Evolutionary conservation across 192 early-diverging fungal genomes (phyloP), one percentile per base, ranked within the genome.

Genomic region (Coemansia sp.): DNA sequence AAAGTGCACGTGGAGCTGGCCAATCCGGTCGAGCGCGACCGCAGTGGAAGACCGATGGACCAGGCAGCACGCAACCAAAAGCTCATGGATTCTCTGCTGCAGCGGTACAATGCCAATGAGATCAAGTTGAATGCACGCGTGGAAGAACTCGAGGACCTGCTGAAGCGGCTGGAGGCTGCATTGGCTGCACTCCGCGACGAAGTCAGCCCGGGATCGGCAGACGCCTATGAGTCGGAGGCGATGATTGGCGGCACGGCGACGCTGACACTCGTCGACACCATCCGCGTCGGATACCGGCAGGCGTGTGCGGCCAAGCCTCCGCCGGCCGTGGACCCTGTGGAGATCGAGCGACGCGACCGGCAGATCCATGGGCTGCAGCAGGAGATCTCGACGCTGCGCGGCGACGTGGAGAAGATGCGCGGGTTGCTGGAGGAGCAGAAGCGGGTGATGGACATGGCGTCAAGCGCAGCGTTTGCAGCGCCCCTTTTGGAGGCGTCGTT

Each of bases 271-370:
- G 40, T 87, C 4, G 73, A 71, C 32, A 38, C 51, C 1, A 62
- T 71, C 67, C 74, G 73, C 45, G 7, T 25, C 15, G n/a, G 39
- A 5, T 22, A 58, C 19, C 20, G 29, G 8, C 54, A 61, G 17
- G 43, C 35, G 29, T 45, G 56, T 49, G 62, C 66, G 2, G 27
- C 70, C 69, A 51, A 65, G 59, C 29, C 49, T 68, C 56, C 27
- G 37, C 17, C 11, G 27, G 25, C 39, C 6, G 65, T 57, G 3
- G 73, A 76, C 32, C 22, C 14, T 43, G 9, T 32, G 14, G 85
- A 87, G 47, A 62, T 86, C 41, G 69, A 62, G 12, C 70, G 79
- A 51, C 89, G 87, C 53, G 80, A 86, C 39, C 19, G 54, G 46
- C 83, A 73, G 11, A 86, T 91, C 25, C 68, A 60, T 3, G 62